Evolutionary conservation across 305 asterid genomes (phyloP).

Genomic region (Solanum hybrid): DNA sequence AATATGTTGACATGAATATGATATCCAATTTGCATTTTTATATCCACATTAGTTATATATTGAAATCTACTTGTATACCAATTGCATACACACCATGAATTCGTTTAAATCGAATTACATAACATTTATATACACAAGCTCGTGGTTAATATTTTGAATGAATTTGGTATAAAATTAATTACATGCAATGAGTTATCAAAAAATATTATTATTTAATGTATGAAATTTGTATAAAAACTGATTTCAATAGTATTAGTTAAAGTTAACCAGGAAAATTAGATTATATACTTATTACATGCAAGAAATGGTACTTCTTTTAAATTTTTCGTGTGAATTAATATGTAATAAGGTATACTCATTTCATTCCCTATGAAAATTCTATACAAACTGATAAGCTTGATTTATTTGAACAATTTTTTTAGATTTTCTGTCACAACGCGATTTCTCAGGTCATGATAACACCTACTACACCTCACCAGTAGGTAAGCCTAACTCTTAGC

Average conservation of each 20-base stretch:
- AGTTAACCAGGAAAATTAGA: neutral
- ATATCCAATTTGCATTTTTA: neutral
- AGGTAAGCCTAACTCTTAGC: too few species aligned
- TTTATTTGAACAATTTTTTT: too few species aligned
- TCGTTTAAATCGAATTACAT: neutral
- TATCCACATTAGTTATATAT: too few species aligned
- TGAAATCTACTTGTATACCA: neutral
- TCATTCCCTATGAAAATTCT: neutral
- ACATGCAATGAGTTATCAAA: too few species aligned
- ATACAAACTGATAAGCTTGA: neutral
- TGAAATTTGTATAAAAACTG: neutral
- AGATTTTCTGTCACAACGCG: too few species aligned
- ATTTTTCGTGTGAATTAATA: neutral
- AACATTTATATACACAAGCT: neutral
- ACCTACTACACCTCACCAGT: too few species aligned
- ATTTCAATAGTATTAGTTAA: neutral
- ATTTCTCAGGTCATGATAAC: too few species aligned
- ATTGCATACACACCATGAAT: neutral
- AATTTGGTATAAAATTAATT: too few species aligned
- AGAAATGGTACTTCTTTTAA: neutral
- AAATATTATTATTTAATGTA: too few species aligned
- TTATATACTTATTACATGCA: neutral
- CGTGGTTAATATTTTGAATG: neutral
- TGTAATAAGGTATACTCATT: neutral
- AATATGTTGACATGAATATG: neutral